phyloP scores from a whole-genome alignment of 129 eudicot genomes.

The Saussurea involucrata region DNA sequence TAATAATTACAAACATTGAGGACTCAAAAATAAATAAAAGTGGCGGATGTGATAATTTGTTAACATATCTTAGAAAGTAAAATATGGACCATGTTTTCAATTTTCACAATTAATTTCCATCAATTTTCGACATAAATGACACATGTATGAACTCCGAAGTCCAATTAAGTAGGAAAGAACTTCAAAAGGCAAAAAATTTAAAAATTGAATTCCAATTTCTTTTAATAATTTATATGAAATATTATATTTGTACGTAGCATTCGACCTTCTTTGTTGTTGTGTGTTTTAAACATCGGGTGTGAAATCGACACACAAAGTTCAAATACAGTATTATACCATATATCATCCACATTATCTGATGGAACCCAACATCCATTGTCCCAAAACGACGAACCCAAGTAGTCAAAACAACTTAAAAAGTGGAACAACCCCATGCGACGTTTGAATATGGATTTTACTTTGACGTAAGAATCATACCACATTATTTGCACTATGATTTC shows the following conservation, averaged over 20 bases:
- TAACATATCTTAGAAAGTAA: conserved; percentile 1
- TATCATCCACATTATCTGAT: too few species aligned
- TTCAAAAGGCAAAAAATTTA: neutral
- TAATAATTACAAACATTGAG: neutral
- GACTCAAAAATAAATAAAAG: too few species aligned
- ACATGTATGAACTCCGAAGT: neutral
- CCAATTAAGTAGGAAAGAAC: neutral
- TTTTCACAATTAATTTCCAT: neutral
- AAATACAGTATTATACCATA: neutral
- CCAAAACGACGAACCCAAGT: too few species aligned
- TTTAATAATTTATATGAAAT: neutral
- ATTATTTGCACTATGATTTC: neutral
- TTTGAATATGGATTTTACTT: neutral
- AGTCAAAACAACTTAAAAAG: too few species aligned
- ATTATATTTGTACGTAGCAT: neutral
- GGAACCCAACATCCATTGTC: neutral
- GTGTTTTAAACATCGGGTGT: neutral
- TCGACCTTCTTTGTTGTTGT: neutral
- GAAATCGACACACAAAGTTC: neutral
- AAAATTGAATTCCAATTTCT: neutral
- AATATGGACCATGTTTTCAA: neutral
- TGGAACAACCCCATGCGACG: too few species aligned
- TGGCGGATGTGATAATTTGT: neutral
- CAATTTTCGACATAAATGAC: conserved; percentile 2
- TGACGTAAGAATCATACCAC: neutral